These are phyloP conservation scores for Boletus subparvulus DNA, from an alignment of 768 basidiomycete species.

Conservation along the genomic window DNA sequence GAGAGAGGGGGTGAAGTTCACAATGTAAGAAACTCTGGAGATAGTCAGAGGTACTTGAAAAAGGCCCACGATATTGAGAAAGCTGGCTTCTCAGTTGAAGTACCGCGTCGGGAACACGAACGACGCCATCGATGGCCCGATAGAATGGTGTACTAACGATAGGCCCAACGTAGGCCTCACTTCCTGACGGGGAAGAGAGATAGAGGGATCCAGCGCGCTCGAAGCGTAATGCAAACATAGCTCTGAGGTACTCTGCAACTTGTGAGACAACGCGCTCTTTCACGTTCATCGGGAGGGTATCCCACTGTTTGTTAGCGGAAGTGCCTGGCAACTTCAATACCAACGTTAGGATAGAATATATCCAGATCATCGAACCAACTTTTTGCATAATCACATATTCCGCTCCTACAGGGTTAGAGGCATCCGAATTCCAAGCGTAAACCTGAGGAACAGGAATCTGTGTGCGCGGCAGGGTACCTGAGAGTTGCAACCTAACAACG, in stretches of 20 bases:
- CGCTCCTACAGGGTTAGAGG: not conserved
- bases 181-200: not conserved
- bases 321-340: not conserved
- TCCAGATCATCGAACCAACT: not conserved
- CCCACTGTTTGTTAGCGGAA: not conserved
- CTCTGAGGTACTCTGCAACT: not conserved
- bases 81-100: not conserved
- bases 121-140: not conserved
- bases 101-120: not conserved
- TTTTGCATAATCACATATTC: not conserved
- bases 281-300: not conserved
- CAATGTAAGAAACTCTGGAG: not conserved
- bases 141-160: conserved; percentile 2
- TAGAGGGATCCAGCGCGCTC: not conserved
- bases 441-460: conserved; percentile 1
- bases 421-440: not conserved
- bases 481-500: not conserved
- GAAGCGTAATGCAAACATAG: not conserved
- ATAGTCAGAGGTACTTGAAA: not conserved
- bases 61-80: not conserved
- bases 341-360: not conserved
- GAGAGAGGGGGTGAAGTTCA: not conserved
- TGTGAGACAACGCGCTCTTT: not conserved
- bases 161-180: not conserved
- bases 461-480: not conserved